Evolutionary conservation across 2,329 filamentous ascomycete species (phyloP).

Genomic region (Ceratocystis lukuohia): DNA sequence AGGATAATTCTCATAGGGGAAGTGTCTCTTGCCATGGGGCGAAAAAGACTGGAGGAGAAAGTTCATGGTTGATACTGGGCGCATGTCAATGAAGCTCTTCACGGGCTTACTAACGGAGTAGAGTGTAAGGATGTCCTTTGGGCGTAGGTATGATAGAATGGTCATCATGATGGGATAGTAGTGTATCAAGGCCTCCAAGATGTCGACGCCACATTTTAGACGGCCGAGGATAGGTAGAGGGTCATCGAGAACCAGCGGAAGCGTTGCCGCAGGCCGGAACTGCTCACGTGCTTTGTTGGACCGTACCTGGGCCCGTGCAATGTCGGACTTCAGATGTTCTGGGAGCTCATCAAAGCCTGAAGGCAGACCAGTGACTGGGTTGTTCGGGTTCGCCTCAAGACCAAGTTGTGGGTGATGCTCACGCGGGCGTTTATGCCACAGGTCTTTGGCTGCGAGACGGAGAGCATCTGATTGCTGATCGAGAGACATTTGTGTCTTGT

Average conservation of each 20-base stretch:
- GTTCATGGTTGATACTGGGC: slow-evolving; percentile 46
- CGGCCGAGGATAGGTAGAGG: neutral
- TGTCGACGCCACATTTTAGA: slow-evolving; percentile 26
- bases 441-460: neutral
- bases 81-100: slow-evolving; percentile 44
- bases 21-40: slow-evolving; percentile 42
- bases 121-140: slow-evolving; percentile 46
- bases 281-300: slow-evolving; percentile 1
- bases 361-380: slow-evolving; percentile 13
- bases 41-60: slow-evolving; percentile 41
- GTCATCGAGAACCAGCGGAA: slow-evolving; percentile 20
- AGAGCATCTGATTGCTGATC: neutral
- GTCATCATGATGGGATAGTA: slow-evolving; percentile 34
- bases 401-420: neutral
- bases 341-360: slow-evolving; percentile 14
- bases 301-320: slow-evolving; percentile 4
- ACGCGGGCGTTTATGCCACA: neutral
- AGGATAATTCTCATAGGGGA: slow-evolving; percentile 47
- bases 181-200: slow-evolving; percentile 33
- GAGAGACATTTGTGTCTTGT: too few species aligned
- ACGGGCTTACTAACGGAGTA: slow-evolving; percentile 52
- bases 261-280: slow-evolving; percentile 12
- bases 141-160: slow-evolving; percentile 28
- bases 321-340: slow-evolving; percentile 4
- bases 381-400: neutral